Base-by-base conservation (phyloP, 257 asterid species). In the Solanum corneliomulleri region DNA sequence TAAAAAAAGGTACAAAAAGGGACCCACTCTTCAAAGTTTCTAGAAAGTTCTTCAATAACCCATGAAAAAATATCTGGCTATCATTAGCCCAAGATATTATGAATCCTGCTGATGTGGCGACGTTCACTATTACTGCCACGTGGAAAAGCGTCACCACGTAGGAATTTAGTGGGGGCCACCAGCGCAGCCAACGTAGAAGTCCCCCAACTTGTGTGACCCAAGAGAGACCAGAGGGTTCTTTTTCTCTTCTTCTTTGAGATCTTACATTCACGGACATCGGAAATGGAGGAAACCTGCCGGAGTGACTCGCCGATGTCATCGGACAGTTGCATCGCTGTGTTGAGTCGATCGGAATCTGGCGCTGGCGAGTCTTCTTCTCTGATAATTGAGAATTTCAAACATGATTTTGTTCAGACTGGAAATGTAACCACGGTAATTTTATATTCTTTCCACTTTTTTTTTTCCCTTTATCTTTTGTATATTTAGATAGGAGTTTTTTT, bases 71-170 rank as follows among this genome's bases (percentile, higher is more conserved):
- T 93, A 94, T 93, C 97, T 92, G 89, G 89, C 77, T 90, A 91
- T 87, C 84, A 81, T 69, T 62, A 56, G 83, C 90, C 41, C 21
- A 85, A 91, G 93, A 88, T 91, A 91, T 87, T 90, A 84, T 91
- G 91, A 66, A 85, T 13, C 13, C 62, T 15, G 90, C 86, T 58
- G 88, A 93, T 95, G 89, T 92, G 97, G 92, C 94, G 14, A 27
- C 15, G 2, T 16, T 76, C 27, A 84, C 70, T 80, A 47, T 49
- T 60, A 80, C 25, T 74, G 88, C 94, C 94, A 94, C 95, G 93
- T 91, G 95, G 91, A 90, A 94, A 95, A 94, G 96, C 92, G 94
- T 88, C 27, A 88, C 92, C 92, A 86, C 88, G 93, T 93, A 94
- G 93, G 91, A 84, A 91, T 86, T 72, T 29, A 11, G 62, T 69